A percentile compares a stretch with the other conserved stretches of the same genome.
Conservation (phyloP, 805 yeast genomes). For the Metschnikowia lachancei region DNA sequence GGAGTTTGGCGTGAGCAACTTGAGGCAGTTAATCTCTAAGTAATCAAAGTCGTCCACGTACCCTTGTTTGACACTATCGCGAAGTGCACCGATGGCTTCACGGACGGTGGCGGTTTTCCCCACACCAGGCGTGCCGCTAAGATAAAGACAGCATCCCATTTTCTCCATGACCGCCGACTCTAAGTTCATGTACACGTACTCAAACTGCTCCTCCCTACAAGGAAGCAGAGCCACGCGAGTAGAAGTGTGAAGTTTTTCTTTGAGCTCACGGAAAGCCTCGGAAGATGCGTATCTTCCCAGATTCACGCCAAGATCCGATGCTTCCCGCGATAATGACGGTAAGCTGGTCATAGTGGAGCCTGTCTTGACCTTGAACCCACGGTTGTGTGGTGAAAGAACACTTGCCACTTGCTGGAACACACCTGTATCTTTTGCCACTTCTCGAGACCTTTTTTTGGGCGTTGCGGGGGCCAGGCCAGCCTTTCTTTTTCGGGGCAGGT, state of each 20-base stretch:
- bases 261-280: constrained; percentile 38
- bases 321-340: constrained; percentile 21
- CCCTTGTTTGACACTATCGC: constrained; percentile 28
- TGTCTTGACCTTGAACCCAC: constrained; percentile 26
- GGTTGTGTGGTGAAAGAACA: constrained; percentile 24
- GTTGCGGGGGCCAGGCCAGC: constrained; percentile 1
- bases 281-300: constrained; percentile 23
- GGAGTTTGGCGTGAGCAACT: constrained; percentile 70
- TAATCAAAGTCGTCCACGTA: constrained; percentile 54
- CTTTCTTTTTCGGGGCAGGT: constrained; percentile 8
- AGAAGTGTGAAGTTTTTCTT: constrained; percentile 44
- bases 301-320: background rate
- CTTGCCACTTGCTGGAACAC: constrained; percentile 18
- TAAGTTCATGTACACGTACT: constrained; percentile 61
- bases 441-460: constrained; percentile 5
- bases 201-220: constrained; percentile 82
- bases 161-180: constrained; percentile 68
- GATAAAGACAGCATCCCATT: constrained; percentile 80
- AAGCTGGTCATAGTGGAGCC: constrained; percentile 21
- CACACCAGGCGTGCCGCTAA: constrained; percentile 97
- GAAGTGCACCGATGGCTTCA: constrained; percentile 74
- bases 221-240: constrained; percentile 58
- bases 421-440: constrained; percentile 6
- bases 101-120: constrained; percentile 94
- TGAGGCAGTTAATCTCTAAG: constrained; percentile 88